phyloP scores from a whole-genome alignment of 139 green algal species.

The Micractinium conductrix region DNA sequence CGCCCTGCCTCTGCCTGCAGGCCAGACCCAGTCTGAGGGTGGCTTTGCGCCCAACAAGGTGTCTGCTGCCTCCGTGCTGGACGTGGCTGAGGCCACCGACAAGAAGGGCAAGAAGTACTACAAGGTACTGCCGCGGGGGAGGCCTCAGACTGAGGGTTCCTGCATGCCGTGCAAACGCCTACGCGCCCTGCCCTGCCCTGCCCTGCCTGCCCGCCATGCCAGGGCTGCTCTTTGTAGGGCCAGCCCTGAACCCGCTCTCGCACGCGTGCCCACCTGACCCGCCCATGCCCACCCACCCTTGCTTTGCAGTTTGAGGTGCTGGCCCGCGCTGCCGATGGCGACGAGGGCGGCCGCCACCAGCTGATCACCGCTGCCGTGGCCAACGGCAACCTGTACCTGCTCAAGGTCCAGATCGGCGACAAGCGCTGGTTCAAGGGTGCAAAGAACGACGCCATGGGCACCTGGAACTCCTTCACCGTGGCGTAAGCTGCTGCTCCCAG shows the following conservation, averaged over 20 bases:
- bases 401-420: constrained; percentile 78
- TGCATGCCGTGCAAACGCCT: no score
- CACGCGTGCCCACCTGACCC: not conserved
- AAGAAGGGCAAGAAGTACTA: constrained; percentile 99
- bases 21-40: constrained; percentile 91
- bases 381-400: constrained; percentile 85
- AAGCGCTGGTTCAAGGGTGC: constrained; percentile 88
- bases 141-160: no score
- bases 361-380: constrained; percentile 90
- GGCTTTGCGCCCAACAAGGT: constrained; percentile 92
- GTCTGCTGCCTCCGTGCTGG: constrained; percentile 84
- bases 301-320: constrained; percentile 74
- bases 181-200: no score
- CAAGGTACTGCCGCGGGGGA: no score
- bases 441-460: constrained; percentile 52
- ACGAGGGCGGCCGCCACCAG: constrained; percentile 97
- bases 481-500: constrained; percentile 51
- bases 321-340: constrained; percentile 87
- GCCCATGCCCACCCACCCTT: not conserved
- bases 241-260: no score
- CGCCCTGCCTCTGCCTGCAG: constrained; percentile 42
- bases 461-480: constrained; percentile 72
- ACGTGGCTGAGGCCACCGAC: constrained; percentile 77
- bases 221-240: no score
- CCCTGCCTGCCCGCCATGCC: no score